Conservation (phyloP, 441 rosid genomes). For the Erodium chrysanthum region DNA sequence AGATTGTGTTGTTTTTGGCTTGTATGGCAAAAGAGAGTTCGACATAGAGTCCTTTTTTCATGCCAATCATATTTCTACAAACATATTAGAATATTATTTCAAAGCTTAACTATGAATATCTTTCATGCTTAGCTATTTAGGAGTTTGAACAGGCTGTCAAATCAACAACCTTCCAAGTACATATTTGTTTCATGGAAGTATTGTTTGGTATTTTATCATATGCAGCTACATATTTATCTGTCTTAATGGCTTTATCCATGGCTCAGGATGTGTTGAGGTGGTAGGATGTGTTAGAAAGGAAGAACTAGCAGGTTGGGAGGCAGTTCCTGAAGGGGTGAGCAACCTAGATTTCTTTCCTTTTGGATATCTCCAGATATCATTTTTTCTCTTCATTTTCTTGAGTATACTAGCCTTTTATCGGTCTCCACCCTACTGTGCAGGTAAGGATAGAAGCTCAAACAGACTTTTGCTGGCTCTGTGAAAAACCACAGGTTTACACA, state of each 20-base stretch:
- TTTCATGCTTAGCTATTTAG: not conserved
- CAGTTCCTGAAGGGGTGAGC: slow-evolving; percentile 62
- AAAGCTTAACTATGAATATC: not conserved
- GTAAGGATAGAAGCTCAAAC: slow-evolving; percentile 82
- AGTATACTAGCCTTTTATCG: not conserved
- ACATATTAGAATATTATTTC: not conserved
- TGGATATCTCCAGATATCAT: slow-evolving; percentile 2
- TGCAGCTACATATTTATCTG: not conserved
- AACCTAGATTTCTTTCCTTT: slow-evolving; percentile 9
- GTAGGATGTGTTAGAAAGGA: slow-evolving; percentile 66
- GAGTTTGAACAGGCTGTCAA: not conserved
- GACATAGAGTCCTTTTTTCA: not conserved
- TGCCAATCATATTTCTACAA: not conserved
- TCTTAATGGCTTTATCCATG: slow-evolving; percentile 12
- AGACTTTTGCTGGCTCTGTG: slow-evolving; percentile 88
- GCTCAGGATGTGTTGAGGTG: slow-evolving; percentile 75
- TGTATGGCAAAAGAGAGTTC: not conserved
- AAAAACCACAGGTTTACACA: slow-evolving; percentile 57
- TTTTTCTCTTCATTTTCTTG: not conserved
- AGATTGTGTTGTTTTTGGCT: not conserved
- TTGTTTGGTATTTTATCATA: not conserved
- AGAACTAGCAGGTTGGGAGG: slow-evolving; percentile 67
- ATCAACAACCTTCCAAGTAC: not conserved
- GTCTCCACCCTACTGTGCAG: slow-evolving; percentile 24
- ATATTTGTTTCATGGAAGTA: not conserved